Base-by-base conservation (phyloP, 2,329 filamentous ascomycete genomes). In the Ustilaginoidea virens region DNA sequence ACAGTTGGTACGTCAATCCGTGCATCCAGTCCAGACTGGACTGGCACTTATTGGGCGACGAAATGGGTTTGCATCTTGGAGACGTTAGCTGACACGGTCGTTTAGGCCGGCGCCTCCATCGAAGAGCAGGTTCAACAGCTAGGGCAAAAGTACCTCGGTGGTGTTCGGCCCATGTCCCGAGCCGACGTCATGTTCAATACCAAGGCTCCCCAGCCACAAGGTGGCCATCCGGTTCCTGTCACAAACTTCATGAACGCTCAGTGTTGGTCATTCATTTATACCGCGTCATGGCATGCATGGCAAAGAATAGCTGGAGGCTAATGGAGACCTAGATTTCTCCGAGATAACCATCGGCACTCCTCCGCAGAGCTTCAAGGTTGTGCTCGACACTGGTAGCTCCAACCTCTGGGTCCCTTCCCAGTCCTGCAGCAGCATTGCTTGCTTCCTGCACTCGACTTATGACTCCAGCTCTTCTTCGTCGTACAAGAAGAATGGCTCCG, bases 201-300 rank as follows among this genome's bases (percentile, higher is more conserved):
- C 43, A 69, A 74, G 33, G 69, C 74, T 29, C 59, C 81, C 48
- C 64, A 77, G 42, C 57, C 63, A 32, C 68, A 80, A 39, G 63
- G 58, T 39, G 68, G 70, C 35, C 87, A 96, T 58, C 72, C 76
- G 33, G 80, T 98, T 23, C 81, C 87, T 33, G 76, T 98, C 46
- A 81, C 74, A 60, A 98, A 98, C 74, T 98, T 94, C 64, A 64
- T 96, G 65, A 98, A 98, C 51, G 90, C 90, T 34, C 90, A 98
- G 61, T 98, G 86, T 93, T 77, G 49, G 80, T 61, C 13, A 3
- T 10, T 7, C 4, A 4, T 14, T 19, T 14, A 5, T 10, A 3
- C 16, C 6, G 11, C 18, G n/a, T 12, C 19, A 7, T 13, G 9
- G 5, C 14, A 20, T 0, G 13, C 4, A 16, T 15, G 11, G 6